Evolutionary conservation across 2,329 filamentous ascomycete genomes (phyloP), one percentile per base, ranked within the genome.

Genomic region (Cadophora luteo-olivacea): DNA sequence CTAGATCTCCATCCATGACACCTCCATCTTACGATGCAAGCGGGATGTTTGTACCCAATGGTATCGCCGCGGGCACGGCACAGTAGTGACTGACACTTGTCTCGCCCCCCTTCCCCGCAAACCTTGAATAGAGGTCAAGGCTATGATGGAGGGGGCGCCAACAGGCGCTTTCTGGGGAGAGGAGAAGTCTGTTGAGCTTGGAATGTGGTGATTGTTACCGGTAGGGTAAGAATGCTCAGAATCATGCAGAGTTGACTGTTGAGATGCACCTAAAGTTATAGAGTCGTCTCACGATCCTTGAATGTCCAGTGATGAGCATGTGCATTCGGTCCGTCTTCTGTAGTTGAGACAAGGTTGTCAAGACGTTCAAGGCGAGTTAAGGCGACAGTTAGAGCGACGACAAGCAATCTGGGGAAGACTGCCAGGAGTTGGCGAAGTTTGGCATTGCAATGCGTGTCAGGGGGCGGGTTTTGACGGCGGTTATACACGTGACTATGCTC

Each of bases 401-500:
- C 36, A 60, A 60, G 57, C 57, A 60, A 60, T 60, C 57, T 16
- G 57, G 57, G 57, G 57, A 60, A 60, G 36, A n/a, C n/a, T 19
- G 8, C 24, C 55, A 33, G n/a, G 55, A 58, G 33, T 60, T 60
- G 57, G n/a, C 19, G n/a, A 24, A 24, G 55, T 33, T 33, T 33
- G 29, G 52, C 51, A 29, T 16, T 14, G 14, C 12, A n/a, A n/a
- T 9, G 14, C 16, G 5, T 36, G 54, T 33, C 52, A 57, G 32
- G 7, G 32, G 7, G 32, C 57, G 57, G 57, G 33, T 9, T 60
- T 41, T 60, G 57, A 60, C 22, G 57, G 57, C 33, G 2, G 12
- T 6, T 24, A 6, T 0, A 9, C 33, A 60, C 57, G 57, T 60
- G 33, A 25, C 33, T 12, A 5, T 25, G 4, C 7, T 14, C 9